Evolutionary conservation across 2,329 filamentous ascomycete species (phyloP), one percentile per base, ranked within the genome.

Genomic region (Calonectria honghensis): DNA sequence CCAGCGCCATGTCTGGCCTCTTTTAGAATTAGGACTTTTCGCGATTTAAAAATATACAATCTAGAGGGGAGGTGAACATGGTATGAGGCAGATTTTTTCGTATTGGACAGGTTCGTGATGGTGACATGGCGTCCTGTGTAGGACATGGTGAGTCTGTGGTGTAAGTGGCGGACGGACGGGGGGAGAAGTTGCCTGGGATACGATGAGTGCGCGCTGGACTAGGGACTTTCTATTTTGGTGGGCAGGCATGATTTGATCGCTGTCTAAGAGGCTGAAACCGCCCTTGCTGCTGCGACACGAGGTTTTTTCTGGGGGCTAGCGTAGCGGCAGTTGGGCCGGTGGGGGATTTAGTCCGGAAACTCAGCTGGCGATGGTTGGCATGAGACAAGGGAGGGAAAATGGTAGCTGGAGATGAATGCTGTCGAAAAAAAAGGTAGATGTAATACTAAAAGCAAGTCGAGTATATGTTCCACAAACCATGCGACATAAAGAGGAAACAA

Each of bases 201-300:
- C 67, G 72, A 63, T 32, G 61, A 18, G 37, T 18, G 32, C 10
- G 35, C 50, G 63, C 63, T 20, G 29, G 14, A n/a, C 57, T 41
- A 37, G 57, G 18, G 35, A 24, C 57, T 73, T 69, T 69, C 71
- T 73, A 73, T 73, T 73, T 73, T 63, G 14, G 71, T 73, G 57
- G 24, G 29, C 24, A 10, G 52, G n/a, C 29, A 35, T 54, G 48
- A 27, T 24, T 48, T 20, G 14, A 52, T 29, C 24, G 27, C 37
- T 37, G 35, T 66, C 59, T 48, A 27, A 54, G 67, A 70, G 67
- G 52, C 51, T 66, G 72, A 61, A 73, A 54, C 70, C n/a, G 52
- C 54, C 54, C 24, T 31, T 39, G 54, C 52, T 52, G 68, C 32
- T 70, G 31, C 31, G 59, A 70, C 67, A 73, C 51, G 72, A 73